Percentiles rank a stretch among this genome's conserved stretches.
Evolutionary conservation across 257 asterid species (phyloP).

Genomic region (Verbena officinalis): DNA sequence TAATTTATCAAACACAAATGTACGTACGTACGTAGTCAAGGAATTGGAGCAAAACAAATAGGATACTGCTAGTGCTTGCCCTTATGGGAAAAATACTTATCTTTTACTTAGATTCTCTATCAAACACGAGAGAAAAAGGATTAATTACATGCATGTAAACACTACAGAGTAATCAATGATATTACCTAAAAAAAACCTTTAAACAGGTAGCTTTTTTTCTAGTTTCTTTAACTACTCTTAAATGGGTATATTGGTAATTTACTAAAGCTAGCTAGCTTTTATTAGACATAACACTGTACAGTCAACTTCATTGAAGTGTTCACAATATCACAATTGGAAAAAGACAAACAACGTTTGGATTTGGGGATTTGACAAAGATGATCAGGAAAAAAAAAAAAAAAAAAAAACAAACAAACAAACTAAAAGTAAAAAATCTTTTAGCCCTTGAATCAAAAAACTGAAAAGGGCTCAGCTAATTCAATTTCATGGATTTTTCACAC

Average conservation of each 20-base stretch:
- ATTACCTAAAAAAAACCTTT: too few species aligned
- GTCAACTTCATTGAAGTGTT: slow-evolving; percentile 22
- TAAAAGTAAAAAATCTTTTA: background rate
- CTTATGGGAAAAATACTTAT: slow-evolving; percentile 30
- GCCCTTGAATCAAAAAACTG: slow-evolving; percentile 34
- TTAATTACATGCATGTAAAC: too few species aligned
- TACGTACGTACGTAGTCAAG: background rate
- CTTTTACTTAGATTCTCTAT: slow-evolving; percentile 34
- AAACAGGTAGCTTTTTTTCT: too few species aligned
- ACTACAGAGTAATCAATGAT: too few species aligned
- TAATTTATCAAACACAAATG: background rate
- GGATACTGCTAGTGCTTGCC: slow-evolving; percentile 22
- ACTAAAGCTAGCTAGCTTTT: slow-evolving; percentile 4
- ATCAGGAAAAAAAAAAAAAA: background rate
- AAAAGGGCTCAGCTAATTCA: slow-evolving; percentile 15
- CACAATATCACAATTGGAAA: background rate
- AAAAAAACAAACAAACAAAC: too few species aligned
- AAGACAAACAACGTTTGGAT: slow-evolving; percentile 2
- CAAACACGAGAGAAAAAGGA: background rate
- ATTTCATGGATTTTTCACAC: slow-evolving; percentile 11
- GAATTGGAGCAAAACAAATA: background rate
- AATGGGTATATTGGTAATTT: too few species aligned
- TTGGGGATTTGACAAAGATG: background rate
- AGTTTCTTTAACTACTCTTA: too few species aligned
- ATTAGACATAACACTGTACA: slow-evolving; percentile 37